Percentiles rank a stretch among this genome's conserved stretches.
These are phyloP conservation scores for Skeletonema menzelii DNA, from an alignment of 108 stramenopile species.

Conservation along the genomic window DNA sequence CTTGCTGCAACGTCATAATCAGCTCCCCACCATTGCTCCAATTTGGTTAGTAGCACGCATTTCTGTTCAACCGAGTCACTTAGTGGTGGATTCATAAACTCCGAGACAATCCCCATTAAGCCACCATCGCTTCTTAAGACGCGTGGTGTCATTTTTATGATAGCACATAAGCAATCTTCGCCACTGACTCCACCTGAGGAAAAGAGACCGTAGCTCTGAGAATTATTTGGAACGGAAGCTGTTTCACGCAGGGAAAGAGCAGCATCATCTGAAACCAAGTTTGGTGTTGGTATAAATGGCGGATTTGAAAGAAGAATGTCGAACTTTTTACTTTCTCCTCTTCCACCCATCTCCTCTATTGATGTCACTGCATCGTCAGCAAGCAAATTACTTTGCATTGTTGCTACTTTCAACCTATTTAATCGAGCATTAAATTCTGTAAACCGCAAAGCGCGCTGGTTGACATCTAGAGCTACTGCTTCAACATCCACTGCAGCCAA, in stretches of 20 bases:
- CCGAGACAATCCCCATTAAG: conserved; percentile 69
- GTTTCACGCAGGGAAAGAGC: conserved; percentile 23
- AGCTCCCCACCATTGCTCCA: conserved; percentile 24
- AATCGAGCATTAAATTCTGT: conserved; percentile 62
- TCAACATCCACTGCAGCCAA: neutral
- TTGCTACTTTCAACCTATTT: conserved; percentile 46
- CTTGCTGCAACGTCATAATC: conserved; percentile 6
- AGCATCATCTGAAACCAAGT: conserved; percentile 22
- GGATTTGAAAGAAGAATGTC: conserved; percentile 83
- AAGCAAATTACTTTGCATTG: conserved; percentile 41
- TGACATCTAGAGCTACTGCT: conserved; percentile 67
- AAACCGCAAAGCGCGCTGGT: conserved; percentile 68
- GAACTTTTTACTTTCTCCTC: conserved; percentile 24
- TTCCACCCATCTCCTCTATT: neutral
- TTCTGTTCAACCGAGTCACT: neutral
- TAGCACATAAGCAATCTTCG: conserved; percentile 58
- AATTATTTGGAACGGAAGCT: neutral
- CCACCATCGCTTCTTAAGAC: conserved; percentile 33
- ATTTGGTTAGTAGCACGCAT: conserved; percentile 1
- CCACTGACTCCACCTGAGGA: conserved; percentile 71
- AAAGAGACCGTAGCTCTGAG: conserved; percentile 61
- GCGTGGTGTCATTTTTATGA: conserved; percentile 51
- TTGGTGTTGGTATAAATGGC: conserved; percentile 89
- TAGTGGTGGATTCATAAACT: conserved; percentile 69
- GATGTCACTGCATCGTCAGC: conserved; percentile 1